phyloP scores from a whole-genome alignment of 176 grass and related monocot species.

The Eragrostis curvula region DNA sequence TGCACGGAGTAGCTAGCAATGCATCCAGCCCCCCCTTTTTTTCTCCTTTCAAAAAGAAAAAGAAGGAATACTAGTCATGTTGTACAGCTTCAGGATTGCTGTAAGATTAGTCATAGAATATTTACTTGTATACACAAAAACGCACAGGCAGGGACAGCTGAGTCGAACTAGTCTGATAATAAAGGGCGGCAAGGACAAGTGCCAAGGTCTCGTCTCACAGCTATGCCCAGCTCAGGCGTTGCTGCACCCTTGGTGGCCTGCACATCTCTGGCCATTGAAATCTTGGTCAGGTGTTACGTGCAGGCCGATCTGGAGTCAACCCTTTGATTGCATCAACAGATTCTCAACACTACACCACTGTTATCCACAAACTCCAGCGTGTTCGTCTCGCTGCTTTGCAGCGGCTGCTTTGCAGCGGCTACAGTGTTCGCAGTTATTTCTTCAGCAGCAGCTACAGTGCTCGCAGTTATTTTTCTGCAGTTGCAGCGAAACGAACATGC shows the following conservation, averaged over 20 bases:
- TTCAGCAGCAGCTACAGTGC: no score
- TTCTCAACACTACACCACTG: not conserved
- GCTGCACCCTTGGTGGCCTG: conserved; percentile 45
- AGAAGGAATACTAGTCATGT: not conserved
- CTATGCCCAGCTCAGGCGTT: conserved; percentile 36
- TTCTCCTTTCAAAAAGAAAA: not conserved
- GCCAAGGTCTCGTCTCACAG: no score
- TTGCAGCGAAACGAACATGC: no score
- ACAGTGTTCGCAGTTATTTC: no score
- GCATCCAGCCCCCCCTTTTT: not conserved
- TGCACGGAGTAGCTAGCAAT: conserved; percentile 8
- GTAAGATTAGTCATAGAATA: conserved; percentile 18
- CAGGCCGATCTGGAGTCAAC: conserved; percentile 27
- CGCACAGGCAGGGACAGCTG: not conserved
- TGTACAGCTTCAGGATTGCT: conserved; percentile 19
- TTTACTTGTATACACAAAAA: no score
- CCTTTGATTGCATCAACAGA: conserved; percentile 36
- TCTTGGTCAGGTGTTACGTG: conserved; percentile 43
- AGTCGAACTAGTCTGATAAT: conserved; percentile 27
- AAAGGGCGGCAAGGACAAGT: not conserved
- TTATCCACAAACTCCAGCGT: not conserved
- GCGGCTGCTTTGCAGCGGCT: no score
- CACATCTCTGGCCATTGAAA: conserved; percentile 47
- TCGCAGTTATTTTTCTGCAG: no score
- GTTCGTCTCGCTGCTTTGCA: no score